Evolutionary conservation across 2,329 filamentous ascomycete genomes (phyloP).

Genomic region (Verticillium albo-atrum): DNA sequence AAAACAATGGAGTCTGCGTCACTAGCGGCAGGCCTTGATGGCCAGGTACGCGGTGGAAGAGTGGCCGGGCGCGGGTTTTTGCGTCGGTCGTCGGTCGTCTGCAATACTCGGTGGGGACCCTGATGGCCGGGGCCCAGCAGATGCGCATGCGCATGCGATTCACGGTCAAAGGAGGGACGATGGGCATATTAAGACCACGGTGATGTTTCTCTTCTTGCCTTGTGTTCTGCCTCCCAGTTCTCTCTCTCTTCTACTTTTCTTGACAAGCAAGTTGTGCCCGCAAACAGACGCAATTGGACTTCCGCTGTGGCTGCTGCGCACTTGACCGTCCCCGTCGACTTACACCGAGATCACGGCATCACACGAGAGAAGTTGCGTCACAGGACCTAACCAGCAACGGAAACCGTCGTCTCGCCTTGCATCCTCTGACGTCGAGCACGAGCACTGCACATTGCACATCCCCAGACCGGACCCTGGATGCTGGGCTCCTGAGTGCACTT

Average conservation of each 20-base stretch:
- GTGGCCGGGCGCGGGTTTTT: neutral
- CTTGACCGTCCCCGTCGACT: neutral
- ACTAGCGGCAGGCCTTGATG: neutral
- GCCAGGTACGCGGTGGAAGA: neutral
- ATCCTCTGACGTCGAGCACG: neutral
- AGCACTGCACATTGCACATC: too few species aligned
- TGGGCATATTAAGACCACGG: neutral
- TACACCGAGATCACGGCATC: neutral
- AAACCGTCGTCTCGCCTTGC: neutral
- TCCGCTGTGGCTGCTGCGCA: neutral
- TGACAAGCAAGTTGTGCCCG: neutral
- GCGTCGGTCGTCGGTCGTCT: neutral
- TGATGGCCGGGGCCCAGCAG: neutral
- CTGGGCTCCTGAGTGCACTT: neutral
- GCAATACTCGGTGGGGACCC: neutral
- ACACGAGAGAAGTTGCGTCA: neutral
- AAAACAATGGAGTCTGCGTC: neutral
- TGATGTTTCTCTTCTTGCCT: neutral
- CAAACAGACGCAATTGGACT: neutral
- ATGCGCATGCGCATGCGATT: neutral
- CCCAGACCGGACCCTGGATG: neutral
- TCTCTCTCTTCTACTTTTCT: neutral
- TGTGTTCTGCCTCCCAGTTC: neutral
- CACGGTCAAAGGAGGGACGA: neutral
- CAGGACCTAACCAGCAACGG: neutral